Evolutionary conservation across 768 basidiomycete species (phyloP), one percentile per base, ranked within the genome.

Genomic region (Phaeotremella skinneri): DNA sequence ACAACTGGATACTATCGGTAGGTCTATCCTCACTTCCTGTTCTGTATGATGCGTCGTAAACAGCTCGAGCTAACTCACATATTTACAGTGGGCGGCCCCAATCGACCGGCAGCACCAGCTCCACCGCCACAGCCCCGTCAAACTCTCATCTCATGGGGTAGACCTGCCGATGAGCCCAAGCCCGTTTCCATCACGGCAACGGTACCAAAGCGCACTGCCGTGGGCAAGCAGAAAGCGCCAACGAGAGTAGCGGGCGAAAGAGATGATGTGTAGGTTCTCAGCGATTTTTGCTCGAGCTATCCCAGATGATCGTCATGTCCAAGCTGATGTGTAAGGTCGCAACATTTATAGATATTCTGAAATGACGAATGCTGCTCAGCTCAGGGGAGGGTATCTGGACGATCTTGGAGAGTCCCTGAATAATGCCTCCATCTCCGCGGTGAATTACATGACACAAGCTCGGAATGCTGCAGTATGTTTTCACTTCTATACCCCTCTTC

Each of bases 31-130:
- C 30, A 26, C 11, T 23, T 14, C 41, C 26, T 13, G 9, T 29
- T 23, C 23, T 49, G 2, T 48, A 21, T 21, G 29, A 41, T 47
- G 16, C 13, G 9, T 20, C 23, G 7, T 7, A 7, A 37, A 37
- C 17, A 37, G 34, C 34, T 37, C 9, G 17, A 7, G 9, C 17
- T 37, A 7, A 17, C 34, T 7, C 13, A 13, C 6, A 31, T 9
- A 5, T n/a, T 20, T 39, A 3, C 53, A 75, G 77, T 78, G 25
- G 76, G 72, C n/a, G 78, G 78, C 25, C 75, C 78, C 4, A 70
- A 67, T 21, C 66, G 78, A 32, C 72, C 76, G 3, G 61, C 72
- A 20, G 45, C 64, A 29, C 74, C 70, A 2, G 63, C 63, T 31
- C 56, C 62, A 3, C 60, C 69, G 3, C 62, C 65, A 3, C 61